phyloP scores from a whole-genome alignment of 345 rosid genomes.

The Ricinus communis region DNA sequence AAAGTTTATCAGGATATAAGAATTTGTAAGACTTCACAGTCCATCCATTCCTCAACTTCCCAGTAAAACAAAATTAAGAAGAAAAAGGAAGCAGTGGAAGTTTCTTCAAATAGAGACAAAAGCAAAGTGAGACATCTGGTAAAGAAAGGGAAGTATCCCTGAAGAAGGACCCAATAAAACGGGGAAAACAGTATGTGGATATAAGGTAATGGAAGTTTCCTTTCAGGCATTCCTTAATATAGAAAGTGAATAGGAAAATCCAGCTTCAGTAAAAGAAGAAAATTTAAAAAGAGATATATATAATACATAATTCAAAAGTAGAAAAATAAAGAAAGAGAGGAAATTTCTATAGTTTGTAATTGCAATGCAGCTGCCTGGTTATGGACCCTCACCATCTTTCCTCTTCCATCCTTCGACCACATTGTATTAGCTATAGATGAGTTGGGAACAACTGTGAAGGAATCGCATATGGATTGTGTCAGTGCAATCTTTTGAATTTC shows the following conservation, averaged over 20 bases:
- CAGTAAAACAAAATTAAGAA: too few relatives aligned
- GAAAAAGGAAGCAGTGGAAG: too few relatives aligned
- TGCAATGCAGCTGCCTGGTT: neutral
- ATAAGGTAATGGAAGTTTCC: neutral
- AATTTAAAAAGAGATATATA: too few relatives aligned
- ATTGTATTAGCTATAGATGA: conserved; percentile 3
- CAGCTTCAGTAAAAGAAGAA: neutral
- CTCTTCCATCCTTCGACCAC: neutral
- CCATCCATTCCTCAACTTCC: too few relatives aligned
- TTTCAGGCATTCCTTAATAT: neutral
- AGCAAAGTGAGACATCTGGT: neutral
- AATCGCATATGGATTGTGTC: neutral
- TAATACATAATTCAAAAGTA: neutral
- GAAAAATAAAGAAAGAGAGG: neutral
- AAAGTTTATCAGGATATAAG: too few relatives aligned
- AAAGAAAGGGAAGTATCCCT: neutral
- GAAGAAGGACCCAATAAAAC: neutral
- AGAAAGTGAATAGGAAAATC: neutral
- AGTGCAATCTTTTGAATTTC: neutral
- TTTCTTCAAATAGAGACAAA: conserved; percentile 7
- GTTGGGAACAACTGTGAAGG: neutral
- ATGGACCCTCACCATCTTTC: neutral
- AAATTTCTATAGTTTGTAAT: neutral
- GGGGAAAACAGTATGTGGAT: neutral
- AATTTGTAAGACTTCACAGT: too few relatives aligned